phyloP scores from a whole-genome alignment of 345 rosid species.

The Hibiscus syriacus region DNA sequence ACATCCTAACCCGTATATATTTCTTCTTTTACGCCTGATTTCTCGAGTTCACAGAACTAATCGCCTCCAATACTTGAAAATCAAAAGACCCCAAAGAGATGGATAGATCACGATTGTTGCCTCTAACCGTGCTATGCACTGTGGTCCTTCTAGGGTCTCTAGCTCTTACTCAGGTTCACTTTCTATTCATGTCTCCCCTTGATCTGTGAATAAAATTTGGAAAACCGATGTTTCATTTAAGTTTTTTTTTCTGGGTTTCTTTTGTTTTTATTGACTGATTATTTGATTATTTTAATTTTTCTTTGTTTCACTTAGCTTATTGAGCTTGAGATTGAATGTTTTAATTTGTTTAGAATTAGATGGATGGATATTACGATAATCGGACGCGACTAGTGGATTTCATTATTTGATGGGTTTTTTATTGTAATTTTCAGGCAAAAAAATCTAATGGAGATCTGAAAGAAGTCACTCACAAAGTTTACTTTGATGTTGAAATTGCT shows the following conservation, averaged over 20 bases:
- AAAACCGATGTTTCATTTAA: no score
- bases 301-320: not conserved
- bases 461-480: conserved; percentile 82
- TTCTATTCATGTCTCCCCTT: not conserved
- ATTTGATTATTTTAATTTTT: not conserved
- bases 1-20: not conserved
- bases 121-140: conserved; percentile 27
- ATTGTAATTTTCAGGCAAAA: conserved; percentile 50
- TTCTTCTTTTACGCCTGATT: not conserved
- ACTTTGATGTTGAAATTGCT: conserved; percentile 78
- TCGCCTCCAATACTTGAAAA: not conserved
- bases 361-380: not conserved
- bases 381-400: not conserved
- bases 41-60: not conserved
- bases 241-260: conserved; percentile 5
- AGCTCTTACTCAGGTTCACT: conserved; percentile 39
- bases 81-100: conserved; percentile 15
- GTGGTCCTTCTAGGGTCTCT: conserved; percentile 39
- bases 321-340: not conserved
- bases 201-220: not conserved
- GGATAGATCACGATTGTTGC: conserved; percentile 35
- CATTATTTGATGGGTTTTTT: not conserved
- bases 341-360: not conserved
- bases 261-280: not conserved
- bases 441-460: conserved; percentile 48